Base-by-base conservation (phyloP, 179 eudicot species). In the Spergularia azorica region DNA sequence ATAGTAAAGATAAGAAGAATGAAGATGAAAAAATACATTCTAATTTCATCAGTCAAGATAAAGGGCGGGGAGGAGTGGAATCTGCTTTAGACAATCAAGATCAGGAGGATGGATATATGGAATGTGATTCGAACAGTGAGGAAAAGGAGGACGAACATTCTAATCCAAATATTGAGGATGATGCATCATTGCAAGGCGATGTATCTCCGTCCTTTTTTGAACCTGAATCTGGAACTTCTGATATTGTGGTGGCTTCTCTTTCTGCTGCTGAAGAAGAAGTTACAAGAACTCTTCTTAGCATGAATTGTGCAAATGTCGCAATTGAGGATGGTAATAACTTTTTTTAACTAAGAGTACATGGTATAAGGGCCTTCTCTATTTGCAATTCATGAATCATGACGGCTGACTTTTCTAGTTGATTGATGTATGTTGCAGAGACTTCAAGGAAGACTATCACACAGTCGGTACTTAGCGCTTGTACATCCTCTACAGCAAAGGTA, bases 191-290 rank as follows among this genome's bases (percentile, higher is more conserved):
- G 74, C 63, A 54, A 71, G 74, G 15, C 50, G 21, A 70, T 41
- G 54, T 43, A 2, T 9, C 55, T 0, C 50, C 71, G 46, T 67
- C 71, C 55, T 16, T 48, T n/a, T 48, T 43, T n/a, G 56, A 32
- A 67, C 55, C 8, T 67, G 71, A 67, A 67, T 48, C 16, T 67
- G 56, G n/a, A 32, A 6, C 71, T 6, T 15, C 41, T 52, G 62
- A 54, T 12, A 3, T 9, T 70, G 61, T 21, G 74, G 13, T 17
- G 18, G 17, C 61, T 4, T 32, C 60, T 32, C 6, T 54, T 70
- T 70, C 73, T 54, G 48, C 73, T 26, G 48, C 58, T 68, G 54
- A 68, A 64, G 14, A 64, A 32, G 73, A 70, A 70, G 60, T 52
- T 54, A 70, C 74, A 10, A 56, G 52, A 56, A 56, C 73, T 54